These are phyloP conservation scores for Fusarium pseudocircinatum DNA, from an alignment of 2,329 filamentous ascomycete species.

Conservation along the genomic window DNA sequence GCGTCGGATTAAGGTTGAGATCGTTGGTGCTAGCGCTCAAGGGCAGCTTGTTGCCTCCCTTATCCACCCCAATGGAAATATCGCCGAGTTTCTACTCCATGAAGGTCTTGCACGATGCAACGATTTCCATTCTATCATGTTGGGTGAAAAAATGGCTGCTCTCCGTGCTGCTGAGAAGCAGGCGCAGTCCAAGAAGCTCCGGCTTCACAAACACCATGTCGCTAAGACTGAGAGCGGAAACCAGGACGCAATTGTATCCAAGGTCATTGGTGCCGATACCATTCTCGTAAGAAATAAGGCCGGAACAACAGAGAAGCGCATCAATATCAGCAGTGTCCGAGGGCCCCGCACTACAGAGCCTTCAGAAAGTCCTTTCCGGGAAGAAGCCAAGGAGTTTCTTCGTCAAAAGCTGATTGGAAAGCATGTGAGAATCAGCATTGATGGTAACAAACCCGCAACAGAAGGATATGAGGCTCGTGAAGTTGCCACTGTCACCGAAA, in stretches of 20 bases:
- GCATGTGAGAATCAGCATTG: constrained; percentile 87
- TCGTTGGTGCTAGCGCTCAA: constrained; percentile 89
- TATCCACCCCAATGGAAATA: constrained; percentile 89
- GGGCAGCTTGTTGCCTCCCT: constrained; percentile 90
- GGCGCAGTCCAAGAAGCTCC: constrained; percentile 79
- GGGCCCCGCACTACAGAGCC: constrained; percentile 91
- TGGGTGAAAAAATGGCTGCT: constrained; percentile 86
- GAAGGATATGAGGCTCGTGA: constrained; percentile 96
- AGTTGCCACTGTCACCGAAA: constrained; percentile 85
- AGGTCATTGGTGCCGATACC: constrained; percentile 89
- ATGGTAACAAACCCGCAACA: constrained; percentile 88
- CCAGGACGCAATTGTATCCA: constrained; percentile 83
- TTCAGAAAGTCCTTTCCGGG: constrained; percentile 86
- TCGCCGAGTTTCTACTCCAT: constrained; percentile 89
- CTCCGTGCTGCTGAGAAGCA: constrained; percentile 87
- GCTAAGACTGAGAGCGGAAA: constrained; percentile 73
- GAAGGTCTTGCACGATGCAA: constrained; percentile 92
- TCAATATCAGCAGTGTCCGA: constrained; percentile 91
- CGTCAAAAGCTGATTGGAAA: constrained; percentile 96
- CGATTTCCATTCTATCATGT: constrained; percentile 93
- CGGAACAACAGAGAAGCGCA: constrained; percentile 82
- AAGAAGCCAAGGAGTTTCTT: constrained; percentile 95
- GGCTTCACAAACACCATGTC: constrained; percentile 84
- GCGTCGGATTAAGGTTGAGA: constrained; percentile 81
- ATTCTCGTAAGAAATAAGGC: constrained; percentile 86